Base-by-base conservation (phyloP, 306 rosid species). In the Prunus mongolica region DNA sequence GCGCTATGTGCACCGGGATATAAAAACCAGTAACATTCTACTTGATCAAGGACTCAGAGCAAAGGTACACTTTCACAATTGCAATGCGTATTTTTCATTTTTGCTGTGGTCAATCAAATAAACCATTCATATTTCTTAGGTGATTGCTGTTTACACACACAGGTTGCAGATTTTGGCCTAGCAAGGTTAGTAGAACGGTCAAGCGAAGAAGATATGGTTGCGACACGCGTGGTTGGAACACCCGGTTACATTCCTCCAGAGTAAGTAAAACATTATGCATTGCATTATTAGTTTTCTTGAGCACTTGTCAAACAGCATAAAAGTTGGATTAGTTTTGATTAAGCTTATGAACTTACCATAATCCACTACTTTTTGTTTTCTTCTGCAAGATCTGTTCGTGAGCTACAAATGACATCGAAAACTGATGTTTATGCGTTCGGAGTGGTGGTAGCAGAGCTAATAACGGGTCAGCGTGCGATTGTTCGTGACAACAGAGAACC, bases 231-330 rank as follows among this genome's bases (percentile, higher is more conserved):
- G 67, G 96, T 86, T 65, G 96, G 96, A 73, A 90, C 96, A 58
- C 92, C 88, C 8, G 96, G 92, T 79, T 83, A 88, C 78, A 88
- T 90, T 84, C 86, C 96, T 54, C 92, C 96, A 3, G 92, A 90
- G 91, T 88, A 81, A 71, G 88, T 60, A 24, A n/a, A 55, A 8
- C 11, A 55, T 55, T 20, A n/a, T n/a, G 27, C 27, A n/a, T 38
- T 38, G 10, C 8, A 38, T 38, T 38, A 38, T 34, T 68, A 8
- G 22, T 9, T 54, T 19, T 51, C 14, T 18, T 54, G 6, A 15
- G 38, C 20, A 34, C 49, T 62, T 70, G 74, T 30, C 16, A 18
- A 22, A 19, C 30, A 50, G 10, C 27, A 49, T 2, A n/a, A 18
- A 50, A 14, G 2, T 27, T 68, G 7, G 22, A 16, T 22, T 44